Percentiles rank a stretch among this genome's conserved stretches.
Evolutionary conservation across 2,329 filamentous ascomycete species (phyloP).

Genomic region (Drechslerella dactyloides): DNA sequence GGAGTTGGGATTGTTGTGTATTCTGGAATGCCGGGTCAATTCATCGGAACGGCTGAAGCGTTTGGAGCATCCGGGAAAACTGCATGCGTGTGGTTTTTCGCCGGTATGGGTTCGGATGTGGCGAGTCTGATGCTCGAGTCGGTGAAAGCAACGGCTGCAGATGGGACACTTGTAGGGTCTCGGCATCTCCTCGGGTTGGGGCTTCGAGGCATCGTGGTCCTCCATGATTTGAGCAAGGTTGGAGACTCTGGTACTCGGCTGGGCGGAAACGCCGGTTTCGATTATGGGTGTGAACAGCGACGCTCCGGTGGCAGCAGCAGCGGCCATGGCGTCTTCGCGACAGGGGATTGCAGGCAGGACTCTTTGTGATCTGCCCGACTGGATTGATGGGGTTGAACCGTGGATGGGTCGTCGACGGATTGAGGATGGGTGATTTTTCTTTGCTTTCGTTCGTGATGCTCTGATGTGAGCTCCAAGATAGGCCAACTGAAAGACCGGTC

Average conservation of each 20-base stretch:
- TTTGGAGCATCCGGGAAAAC: constrained; percentile 94
- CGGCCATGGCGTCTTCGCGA: constrained; percentile 36
- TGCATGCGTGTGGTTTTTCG: constrained; percentile 96
- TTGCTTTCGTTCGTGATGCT: background rate
- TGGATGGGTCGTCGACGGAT: too few species aligned
- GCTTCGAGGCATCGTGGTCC: constrained; percentile 47
- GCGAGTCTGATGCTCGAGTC: constrained; percentile 87
- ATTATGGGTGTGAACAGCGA: constrained; percentile 50
- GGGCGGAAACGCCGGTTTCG: constrained; percentile 43
- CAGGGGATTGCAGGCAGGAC: too few species aligned
- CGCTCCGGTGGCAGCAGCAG: constrained; percentile 26
- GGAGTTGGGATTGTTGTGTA: constrained; percentile 99
- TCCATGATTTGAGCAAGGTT: constrained; percentile 50
- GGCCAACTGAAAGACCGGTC: background rate
- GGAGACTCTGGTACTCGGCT: constrained; percentile 41
- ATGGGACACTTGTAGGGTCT: constrained; percentile 98
- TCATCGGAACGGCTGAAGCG: constrained; percentile 97
- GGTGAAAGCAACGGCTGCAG: constrained; percentile 98
- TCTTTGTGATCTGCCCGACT: background rate
- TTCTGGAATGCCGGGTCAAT: constrained; percentile 92
- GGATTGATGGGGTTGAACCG: background rate
- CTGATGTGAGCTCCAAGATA: background rate
- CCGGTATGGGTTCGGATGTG: constrained; percentile 98
- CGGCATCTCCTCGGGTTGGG: constrained; percentile 71
- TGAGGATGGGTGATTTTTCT: background rate